Conservation (phyloP, 208 protist genomes). For the Spongospora subterranea region DNA sequence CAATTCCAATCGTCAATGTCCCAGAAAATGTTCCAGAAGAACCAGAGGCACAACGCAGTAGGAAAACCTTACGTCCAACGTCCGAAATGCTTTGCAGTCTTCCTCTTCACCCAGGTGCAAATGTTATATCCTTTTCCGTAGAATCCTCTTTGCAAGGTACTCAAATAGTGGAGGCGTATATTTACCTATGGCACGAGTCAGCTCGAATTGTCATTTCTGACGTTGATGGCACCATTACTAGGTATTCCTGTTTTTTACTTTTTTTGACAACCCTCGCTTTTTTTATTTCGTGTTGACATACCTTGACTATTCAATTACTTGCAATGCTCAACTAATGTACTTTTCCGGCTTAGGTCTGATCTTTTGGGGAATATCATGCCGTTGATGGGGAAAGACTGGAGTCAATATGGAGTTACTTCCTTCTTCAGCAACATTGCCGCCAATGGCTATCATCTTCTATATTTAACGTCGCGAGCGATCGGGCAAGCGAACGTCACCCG, state of each 20-base stretch:
- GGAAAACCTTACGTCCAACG: conserved; percentile 54
- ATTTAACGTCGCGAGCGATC: conserved; percentile 52
- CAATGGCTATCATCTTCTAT: conserved; percentile 51
- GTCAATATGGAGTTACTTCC: conserved; percentile 53
- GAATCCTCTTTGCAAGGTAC: conserved; percentile 57
- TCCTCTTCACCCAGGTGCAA: background rate
- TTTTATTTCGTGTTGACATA: too few species aligned
- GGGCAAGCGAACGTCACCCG: conserved; percentile 54
- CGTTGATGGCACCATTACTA: conserved; percentile 97
- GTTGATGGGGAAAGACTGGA: conserved; percentile 64
- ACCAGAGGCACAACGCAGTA: background rate
- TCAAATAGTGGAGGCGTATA: conserved; percentile 76
- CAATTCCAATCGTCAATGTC: background rate
- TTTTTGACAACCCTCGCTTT: background rate
- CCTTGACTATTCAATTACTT: too few species aligned
- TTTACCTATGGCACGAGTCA: conserved; percentile 89
- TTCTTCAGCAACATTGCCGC: conserved; percentile 37
- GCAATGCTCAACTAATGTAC: too few species aligned
- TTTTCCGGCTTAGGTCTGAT: conserved; percentile 54
- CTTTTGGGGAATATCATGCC: conserved; percentile 63
- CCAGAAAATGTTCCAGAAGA: background rate
- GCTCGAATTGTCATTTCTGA: conserved; percentile 94
- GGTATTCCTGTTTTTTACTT: conserved; percentile 67
- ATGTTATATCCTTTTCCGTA: conserved; percentile 58
- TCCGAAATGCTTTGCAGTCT: conserved; percentile 39